Evolutionary conservation across 2,329 filamentous ascomycete genomes (phyloP).

Genomic region (Trichoderma citrinoviride): DNA sequence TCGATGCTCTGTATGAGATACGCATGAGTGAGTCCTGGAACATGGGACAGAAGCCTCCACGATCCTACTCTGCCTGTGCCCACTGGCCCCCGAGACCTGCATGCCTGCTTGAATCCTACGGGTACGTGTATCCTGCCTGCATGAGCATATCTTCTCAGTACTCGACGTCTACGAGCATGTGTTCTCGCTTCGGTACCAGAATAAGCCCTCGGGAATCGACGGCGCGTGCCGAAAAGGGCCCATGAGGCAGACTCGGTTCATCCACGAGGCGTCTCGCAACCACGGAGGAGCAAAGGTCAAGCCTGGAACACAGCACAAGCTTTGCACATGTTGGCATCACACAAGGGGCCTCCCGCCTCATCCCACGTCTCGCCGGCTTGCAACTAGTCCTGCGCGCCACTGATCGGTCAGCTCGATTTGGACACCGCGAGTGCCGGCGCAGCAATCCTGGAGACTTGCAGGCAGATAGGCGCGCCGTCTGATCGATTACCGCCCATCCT

Average conservation of each 20-base stretch:
- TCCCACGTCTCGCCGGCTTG: neutral
- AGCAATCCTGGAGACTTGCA: neutral
- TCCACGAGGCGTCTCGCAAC: neutral
- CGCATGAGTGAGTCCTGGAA: neutral
- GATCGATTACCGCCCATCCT: constrained; percentile 13
- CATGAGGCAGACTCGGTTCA: constrained; percentile 6
- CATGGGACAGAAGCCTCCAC: neutral
- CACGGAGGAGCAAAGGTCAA: neutral
- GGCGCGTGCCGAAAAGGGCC: constrained; percentile 21
- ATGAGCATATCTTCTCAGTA: neutral
- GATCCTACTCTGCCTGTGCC: neutral
- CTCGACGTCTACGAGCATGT: neutral
- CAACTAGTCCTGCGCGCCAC: constrained; percentile 1
- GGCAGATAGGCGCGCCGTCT: constrained; percentile 13
- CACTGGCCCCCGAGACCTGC: neutral
- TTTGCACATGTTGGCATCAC: neutral
- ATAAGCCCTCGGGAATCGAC: neutral
- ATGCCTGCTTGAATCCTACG: neutral
- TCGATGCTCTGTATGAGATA: neutral
- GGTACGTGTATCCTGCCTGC: neutral
- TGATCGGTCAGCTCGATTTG: constrained; percentile 17
- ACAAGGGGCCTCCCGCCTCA: constrained; percentile 4
- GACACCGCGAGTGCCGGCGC: constrained; percentile 9
- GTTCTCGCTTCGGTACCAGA: neutral
- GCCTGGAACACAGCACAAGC: neutral